Percentiles rank a stretch among this genome's conserved stretches.
Conservation (phyloP, 139 green algal species). For the Limnomonas spitsbergensis region DNA sequence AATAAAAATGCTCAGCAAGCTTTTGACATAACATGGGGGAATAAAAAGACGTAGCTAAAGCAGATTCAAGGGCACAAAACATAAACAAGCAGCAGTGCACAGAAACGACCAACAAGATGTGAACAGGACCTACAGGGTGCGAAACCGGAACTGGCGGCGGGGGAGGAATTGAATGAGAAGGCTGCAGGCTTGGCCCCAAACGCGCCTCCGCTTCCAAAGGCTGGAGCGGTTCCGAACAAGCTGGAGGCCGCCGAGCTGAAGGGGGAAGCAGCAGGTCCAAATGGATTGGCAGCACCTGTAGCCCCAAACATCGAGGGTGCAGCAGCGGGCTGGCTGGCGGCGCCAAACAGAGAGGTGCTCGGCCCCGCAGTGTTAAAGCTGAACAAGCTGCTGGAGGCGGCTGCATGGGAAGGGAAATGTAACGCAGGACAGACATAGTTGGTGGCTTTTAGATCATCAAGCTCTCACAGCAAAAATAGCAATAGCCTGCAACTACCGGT, state of each 20-base stretch:
- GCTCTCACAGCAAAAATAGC: neutral
- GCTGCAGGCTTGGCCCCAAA: conserved; percentile 10
- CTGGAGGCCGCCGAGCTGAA: neutral
- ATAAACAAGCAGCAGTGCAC: no score
- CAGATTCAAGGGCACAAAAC: no score
- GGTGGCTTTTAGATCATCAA: neutral
- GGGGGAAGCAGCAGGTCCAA: neutral
- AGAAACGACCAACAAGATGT: no score
- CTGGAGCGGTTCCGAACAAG: conserved; percentile 17
- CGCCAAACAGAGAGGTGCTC: no score
- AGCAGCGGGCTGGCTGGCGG: no score
- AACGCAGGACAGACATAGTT: neutral
- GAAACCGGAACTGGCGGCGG: conserved; percentile 10
- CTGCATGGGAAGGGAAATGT: neutral
- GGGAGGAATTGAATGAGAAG: conserved; percentile 28
- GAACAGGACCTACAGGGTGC: no score
- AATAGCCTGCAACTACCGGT: no score
- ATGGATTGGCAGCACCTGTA: neutral
- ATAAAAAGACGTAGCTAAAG: no score
- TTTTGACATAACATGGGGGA: no score
- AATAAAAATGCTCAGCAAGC: no score
- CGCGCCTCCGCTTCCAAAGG: conserved; percentile 16
- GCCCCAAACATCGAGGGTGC: neutral
- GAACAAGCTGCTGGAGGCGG: neutral
- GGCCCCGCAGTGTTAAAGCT: neutral